Evolutionary conservation across 2,329 filamentous ascomycete genomes (phyloP).

Genomic region (Colletotrichum gigasporum): DNA sequence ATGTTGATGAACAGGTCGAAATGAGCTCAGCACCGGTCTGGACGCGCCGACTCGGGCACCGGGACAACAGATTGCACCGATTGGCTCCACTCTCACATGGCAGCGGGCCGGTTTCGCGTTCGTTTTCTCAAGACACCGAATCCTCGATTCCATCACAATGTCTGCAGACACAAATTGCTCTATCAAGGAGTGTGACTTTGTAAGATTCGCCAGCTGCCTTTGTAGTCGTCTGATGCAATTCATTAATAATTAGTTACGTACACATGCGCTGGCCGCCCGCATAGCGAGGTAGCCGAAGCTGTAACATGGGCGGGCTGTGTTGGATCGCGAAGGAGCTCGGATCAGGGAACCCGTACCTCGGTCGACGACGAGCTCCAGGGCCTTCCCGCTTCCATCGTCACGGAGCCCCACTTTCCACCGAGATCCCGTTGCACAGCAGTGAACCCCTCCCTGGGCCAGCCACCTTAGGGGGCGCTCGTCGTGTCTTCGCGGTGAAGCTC

Average conservation of each 20-base stretch:
- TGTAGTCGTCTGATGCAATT: too few species aligned
- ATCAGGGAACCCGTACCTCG: slow-evolving; percentile 10
- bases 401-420: slow-evolving; percentile 19
- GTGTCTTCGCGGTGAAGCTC: neutral
- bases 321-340: neutral
- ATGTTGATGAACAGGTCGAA: neutral
- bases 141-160: neutral
- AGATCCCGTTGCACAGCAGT: neutral
- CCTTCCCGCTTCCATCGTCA: slow-evolving; percentile 9
- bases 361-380: slow-evolving; percentile 10
- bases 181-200: too few species aligned
- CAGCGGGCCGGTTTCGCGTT: neutral
- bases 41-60: slow-evolving; percentile 14
- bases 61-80: slow-evolving; percentile 24
- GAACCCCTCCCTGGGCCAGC: neutral
- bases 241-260: neutral
- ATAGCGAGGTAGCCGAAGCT: neutral
- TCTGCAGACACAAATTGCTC: neutral
- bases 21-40: neutral
- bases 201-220: too few species aligned
- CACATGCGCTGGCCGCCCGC: too few species aligned
- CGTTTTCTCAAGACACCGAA: neutral
- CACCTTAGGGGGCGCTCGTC: neutral
- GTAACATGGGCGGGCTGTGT: neutral
- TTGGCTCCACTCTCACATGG: slow-evolving; percentile 23